phyloP scores from a whole-genome alignment of 1,139 yeast species.

The Zygoascus sp. region DNA sequence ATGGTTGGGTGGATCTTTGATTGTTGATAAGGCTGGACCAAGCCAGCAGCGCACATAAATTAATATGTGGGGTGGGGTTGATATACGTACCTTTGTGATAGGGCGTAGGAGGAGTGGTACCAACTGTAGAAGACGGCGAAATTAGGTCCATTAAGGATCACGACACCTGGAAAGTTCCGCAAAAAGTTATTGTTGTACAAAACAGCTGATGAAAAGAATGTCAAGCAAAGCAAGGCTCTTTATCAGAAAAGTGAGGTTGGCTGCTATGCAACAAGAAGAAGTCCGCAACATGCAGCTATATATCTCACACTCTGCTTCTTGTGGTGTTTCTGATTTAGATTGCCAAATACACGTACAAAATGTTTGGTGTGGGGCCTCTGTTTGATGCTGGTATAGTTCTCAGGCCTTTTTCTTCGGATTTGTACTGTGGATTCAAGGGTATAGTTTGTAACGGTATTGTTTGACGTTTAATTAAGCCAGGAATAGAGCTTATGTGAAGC shows the following conservation, averaged over 20 bases:
- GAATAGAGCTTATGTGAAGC: not conserved
- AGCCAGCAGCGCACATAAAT: too few species aligned
- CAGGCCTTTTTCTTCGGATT: not conserved
- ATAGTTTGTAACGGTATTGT: conserved; percentile 1
- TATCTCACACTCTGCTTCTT: not conserved
- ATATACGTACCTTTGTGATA: conserved; percentile 4
- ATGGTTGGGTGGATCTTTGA: too few species aligned
- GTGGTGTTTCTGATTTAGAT: not conserved
- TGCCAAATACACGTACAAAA: not conserved
- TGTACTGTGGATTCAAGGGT: not conserved
- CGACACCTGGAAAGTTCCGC: too few species aligned
- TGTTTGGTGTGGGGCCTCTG: conserved; percentile 3
- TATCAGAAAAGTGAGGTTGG: not conserved
- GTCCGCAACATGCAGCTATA: conserved; percentile 1
- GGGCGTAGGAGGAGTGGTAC: not conserved
- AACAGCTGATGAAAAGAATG: not conserved
- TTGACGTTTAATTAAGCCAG: not conserved
- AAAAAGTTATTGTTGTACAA: not conserved
- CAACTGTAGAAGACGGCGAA: conserved; percentile 3
- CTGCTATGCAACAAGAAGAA: not conserved
- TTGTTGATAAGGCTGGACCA: too few species aligned
- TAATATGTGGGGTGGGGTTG: not conserved
- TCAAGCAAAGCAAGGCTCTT: not conserved
- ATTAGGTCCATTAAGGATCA: conserved; percentile 4
- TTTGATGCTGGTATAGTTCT: not conserved